Base-by-base conservation (phyloP, 495 filamentous ascomycete species). In the Astrothelium macrocarpum region DNA sequence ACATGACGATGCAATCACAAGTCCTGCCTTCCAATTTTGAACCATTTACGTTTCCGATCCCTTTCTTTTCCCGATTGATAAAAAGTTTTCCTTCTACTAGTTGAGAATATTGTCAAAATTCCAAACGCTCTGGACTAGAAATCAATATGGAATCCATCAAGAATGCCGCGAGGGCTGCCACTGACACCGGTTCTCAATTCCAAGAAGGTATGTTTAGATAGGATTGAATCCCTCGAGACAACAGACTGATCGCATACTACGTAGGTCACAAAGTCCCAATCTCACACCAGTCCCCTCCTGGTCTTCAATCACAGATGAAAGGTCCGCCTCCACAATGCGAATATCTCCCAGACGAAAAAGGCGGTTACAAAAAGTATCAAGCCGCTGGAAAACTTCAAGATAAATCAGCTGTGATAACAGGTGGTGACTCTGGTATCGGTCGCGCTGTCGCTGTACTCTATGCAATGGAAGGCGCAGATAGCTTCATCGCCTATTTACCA, bases 351-450 rank as follows among this genome's bases (percentile, higher is more conserved):
- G 85, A 86, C 5, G 81, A 85, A 45, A 81, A 87, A 39, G 84
- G 84, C 60, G 85, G 86, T 16, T 89, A 85, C 73, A 84, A 89
- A 67, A 83, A 80, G 60, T 94, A 94, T 77, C 85, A 85, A 73
- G 83, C 90, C 14, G 88, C 90, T 12, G 86, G 85, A 42, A 95
- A 95, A 75, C 81, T 94, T 1, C 69, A 78, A 63, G 87, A 83
- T 65, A 89, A 88, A 73, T 87, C 84, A 26, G 89, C 89, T 26
- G 74, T 94, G 36, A 94, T 94, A 67, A 92, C 89, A 1, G 89
- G 90, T 32, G 90, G 90, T 16, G 90, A 94, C 71, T 87, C 83
- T 5, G 89, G 90, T 18, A 94, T 94, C 68, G 89, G 90, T 18
- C 86, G 89, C 9, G 86, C 90, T 0, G 82, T 87, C 18, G 88